Evolutionary conservation across 2,329 filamentous ascomycete genomes (phyloP), one percentile per base, ranked within the genome.

Genomic region (Aspergillus piperis): DNA sequence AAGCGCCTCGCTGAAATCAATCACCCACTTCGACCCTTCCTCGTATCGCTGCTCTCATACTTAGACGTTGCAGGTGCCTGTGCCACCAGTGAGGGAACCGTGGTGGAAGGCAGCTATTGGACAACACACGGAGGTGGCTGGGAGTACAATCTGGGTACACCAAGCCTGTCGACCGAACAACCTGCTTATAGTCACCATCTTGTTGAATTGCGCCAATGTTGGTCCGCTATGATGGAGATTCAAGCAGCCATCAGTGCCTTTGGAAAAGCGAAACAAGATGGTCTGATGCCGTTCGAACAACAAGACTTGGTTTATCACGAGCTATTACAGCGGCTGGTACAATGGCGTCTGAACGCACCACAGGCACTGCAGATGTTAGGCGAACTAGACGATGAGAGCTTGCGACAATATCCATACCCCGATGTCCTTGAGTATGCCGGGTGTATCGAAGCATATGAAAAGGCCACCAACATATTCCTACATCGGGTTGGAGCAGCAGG

Each of bases 61-160:
- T 73, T 78, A 17, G 75, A 78, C 51, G 75, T 77, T 19, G 75
- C 75, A 0, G 75, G 75, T 27, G 72, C 76, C 10, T 76, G 75
- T 58, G 73, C 74, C 4, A 75, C 73, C 5, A 71, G 72, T 19
- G 73, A 76, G 27, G 74, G 72, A 2, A 76, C 75, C 3, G 66
- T 77, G 7, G 72, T 77, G 10, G 67, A 75, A 53, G 75, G 75
- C 2, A 73, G 71, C 59, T 78, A 78, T 54, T 77, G 75, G 75
- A 70, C 71, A 59, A 75, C 72, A 1, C 66, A 74, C n/a, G 75
- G 70, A 4, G 71, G 73, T 7, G 73, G 71, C 2, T 77, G 74
- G 74, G 73, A 77, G 59, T 75, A 75, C 57, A 75, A 75, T 51
- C 64, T 74, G 13, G 71, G 72, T 8, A 74, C 69, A 0, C 71